Percentiles rank a stretch among this genome's conserved stretches.
These are phyloP conservation scores for Striga hermonthica DNA, from an alignment of 305 asterid species.

Conservation along the genomic window DNA sequence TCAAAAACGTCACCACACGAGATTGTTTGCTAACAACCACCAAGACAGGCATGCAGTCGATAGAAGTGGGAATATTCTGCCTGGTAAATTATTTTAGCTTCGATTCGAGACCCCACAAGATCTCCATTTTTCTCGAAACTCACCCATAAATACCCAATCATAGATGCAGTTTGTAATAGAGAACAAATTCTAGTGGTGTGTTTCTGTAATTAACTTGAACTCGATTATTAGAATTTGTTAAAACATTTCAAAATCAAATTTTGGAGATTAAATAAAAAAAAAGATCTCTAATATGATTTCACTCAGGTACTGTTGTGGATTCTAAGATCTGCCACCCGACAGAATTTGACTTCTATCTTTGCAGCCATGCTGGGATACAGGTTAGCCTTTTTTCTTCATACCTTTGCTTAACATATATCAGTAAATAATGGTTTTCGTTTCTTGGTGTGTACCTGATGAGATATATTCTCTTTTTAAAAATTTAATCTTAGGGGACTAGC, in stretches of 20 bases:
- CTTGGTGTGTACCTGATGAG: neutral
- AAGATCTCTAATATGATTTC: slow-evolving; percentile 2
- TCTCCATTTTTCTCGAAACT: neutral
- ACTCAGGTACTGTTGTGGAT: slow-evolving; percentile 87
- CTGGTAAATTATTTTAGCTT: slow-evolving; percentile 39
- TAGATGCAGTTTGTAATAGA: neutral
- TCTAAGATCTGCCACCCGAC: slow-evolving; percentile 96
- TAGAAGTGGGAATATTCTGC: slow-evolving; percentile 80
- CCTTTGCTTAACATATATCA: neutral
- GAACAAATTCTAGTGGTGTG: neutral
- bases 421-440: neutral
- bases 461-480: neutral
- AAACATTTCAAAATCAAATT: neutral
- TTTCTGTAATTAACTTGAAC: neutral
- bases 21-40: slow-evolving; percentile 78
- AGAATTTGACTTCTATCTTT: slow-evolving; percentile 90
- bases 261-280: neutral
- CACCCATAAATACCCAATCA: neutral
- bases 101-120: neutral
- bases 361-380: slow-evolving; percentile 99
- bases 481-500: slow-evolving; percentile 66
- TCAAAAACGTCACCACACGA: slow-evolving; percentile 87
- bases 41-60: slow-evolving; percentile 59
- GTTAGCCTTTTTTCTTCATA: slow-evolving; percentile 31
- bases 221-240: neutral